A percentile compares a stretch with the other conserved stretches of the same genome.
Conservation (phyloP, 768 basidiomycete species). For the Auricularia auricula-judae region DNA sequence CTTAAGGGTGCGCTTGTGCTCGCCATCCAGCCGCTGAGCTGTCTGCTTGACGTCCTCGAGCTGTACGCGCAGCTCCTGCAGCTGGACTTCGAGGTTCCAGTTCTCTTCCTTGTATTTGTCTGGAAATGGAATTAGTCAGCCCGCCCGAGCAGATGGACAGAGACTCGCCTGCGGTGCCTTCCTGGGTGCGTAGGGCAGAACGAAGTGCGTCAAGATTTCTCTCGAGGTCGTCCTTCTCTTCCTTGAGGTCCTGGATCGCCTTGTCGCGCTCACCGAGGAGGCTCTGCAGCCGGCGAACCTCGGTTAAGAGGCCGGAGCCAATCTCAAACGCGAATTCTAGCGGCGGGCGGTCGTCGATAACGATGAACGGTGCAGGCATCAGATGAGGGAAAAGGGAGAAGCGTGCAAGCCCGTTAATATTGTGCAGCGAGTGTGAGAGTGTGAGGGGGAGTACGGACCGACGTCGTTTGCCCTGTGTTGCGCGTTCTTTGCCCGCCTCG, state of each 20-base stretch:
- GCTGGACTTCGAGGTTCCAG: conserved; percentile 92
- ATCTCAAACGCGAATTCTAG: conserved; percentile 97
- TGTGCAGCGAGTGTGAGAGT: background rate
- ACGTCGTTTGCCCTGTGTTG: conserved; percentile 84
- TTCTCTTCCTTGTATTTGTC: conserved; percentile 98
- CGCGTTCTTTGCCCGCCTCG: conserved; percentile 80
- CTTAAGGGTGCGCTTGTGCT: conserved; percentile 71
- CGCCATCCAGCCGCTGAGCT: conserved; percentile 61
- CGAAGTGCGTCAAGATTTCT: conserved; percentile 65
- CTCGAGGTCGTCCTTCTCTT: conserved; percentile 85
- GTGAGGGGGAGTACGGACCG: conserved; percentile 36
- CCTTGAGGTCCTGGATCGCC: conserved; percentile 80
- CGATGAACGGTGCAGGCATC: background rate
- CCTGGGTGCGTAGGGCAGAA: conserved; percentile 65
- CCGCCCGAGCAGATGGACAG: background rate
- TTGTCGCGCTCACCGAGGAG: conserved; percentile 88
- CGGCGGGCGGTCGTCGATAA: conserved; percentile 14
- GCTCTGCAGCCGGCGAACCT: conserved; percentile 84
- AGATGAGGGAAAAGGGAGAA: background rate
- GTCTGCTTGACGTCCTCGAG: conserved; percentile 55
- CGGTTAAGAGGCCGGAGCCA: conserved; percentile 80
- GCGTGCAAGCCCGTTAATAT: background rate
- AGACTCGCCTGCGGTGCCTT: conserved; percentile 65
- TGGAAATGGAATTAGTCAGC: conserved; percentile 13
- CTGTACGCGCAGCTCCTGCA: conserved; percentile 76